phyloP scores from a whole-genome alignment of 2,329 filamentous ascomycete genomes.

The Dactylellina haptotyla region DNA sequence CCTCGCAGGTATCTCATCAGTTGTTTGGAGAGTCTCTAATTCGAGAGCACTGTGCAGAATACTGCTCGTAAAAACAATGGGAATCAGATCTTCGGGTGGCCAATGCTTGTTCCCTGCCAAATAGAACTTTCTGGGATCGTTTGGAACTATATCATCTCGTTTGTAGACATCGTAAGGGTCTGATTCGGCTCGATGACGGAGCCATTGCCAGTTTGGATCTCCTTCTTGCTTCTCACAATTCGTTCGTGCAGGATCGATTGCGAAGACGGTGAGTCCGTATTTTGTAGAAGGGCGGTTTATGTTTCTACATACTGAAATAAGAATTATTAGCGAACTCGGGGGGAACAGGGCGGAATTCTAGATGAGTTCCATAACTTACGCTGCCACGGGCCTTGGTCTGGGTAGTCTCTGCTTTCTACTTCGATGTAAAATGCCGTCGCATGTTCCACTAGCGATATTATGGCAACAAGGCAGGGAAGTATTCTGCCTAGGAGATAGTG shows the following conservation, averaged over 20 bases:
- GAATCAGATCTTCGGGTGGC: background rate
- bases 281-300: background rate
- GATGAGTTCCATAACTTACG: slow-evolving; percentile 11
- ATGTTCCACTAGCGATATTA: background rate
- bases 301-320: slow-evolving; percentile 13
- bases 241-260: slow-evolving; percentile 5
- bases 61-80: slow-evolving; percentile 11
- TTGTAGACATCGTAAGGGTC: slow-evolving; percentile 27
- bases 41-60: background rate
- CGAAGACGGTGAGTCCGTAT: slow-evolving; percentile 21
- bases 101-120: slow-evolving; percentile 5
- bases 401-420: background rate
- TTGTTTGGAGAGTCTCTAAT: background rate
- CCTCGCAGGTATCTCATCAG: slow-evolving; percentile 5
- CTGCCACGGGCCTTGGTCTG: slow-evolving; percentile 8
- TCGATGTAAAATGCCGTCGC: slow-evolving; percentile 18
- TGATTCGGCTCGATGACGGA: background rate
- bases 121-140: slow-evolving; percentile 27
- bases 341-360: background rate
- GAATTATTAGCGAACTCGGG: background rate
- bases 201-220: slow-evolving; percentile 16
- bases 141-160: background rate
- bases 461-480: background rate
- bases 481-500: too few species aligned
- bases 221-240: slow-evolving; percentile 10